Evolutionary conservation across 768 basidiomycete species (phyloP).

Genomic region (Baorangia bicolor): DNA sequence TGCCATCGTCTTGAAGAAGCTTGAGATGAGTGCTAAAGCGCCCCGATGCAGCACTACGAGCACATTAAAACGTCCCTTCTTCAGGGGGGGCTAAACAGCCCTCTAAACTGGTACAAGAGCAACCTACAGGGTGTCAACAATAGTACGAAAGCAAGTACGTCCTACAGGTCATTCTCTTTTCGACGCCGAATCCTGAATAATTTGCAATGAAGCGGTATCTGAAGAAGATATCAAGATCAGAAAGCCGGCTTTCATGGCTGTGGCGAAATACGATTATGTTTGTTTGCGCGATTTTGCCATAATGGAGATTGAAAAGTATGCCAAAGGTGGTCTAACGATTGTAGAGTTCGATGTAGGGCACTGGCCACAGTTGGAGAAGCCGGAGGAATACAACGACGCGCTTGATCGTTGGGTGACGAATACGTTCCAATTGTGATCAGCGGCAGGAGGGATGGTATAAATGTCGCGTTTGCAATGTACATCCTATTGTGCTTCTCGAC

Average conservation of each 20-base stretch:
- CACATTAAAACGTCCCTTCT: slow-evolving; percentile 28
- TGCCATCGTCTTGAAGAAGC: not conserved
- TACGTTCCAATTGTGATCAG: slow-evolving; percentile 16
- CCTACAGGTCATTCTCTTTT: not conserved
- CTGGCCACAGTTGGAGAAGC: slow-evolving; percentile 37
- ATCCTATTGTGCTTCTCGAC: not conserved
- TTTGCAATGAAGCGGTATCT: slow-evolving; percentile 17
- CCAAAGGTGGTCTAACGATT: slow-evolving; percentile 28
- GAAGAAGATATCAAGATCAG: slow-evolving; percentile 28
- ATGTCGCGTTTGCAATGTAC: not conserved
- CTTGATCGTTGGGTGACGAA: slow-evolving; percentile 34
- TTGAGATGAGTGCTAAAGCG: not conserved
- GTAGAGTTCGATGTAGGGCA: slow-evolving; percentile 39
- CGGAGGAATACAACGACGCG: slow-evolving; percentile 35
- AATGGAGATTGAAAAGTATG: slow-evolving; percentile 26
- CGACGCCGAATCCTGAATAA: not conserved
- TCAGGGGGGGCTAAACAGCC: slow-evolving; percentile 32
- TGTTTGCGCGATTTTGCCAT: slow-evolving; percentile 27
- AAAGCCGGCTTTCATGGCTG: slow-evolving; percentile 41
- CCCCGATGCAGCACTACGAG: slow-evolving; percentile 26
- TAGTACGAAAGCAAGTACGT: slow-evolving; percentile 30
- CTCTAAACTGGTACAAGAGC: slow-evolving; percentile 40
- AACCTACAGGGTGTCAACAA: slow-evolving; percentile 29
- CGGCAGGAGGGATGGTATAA: not conserved
- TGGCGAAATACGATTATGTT: slow-evolving; percentile 35